These are phyloP conservation scores for Pichia nakasei DNA, from an alignment of 805 yeast genomes.

Conservation along the genomic window DNA sequence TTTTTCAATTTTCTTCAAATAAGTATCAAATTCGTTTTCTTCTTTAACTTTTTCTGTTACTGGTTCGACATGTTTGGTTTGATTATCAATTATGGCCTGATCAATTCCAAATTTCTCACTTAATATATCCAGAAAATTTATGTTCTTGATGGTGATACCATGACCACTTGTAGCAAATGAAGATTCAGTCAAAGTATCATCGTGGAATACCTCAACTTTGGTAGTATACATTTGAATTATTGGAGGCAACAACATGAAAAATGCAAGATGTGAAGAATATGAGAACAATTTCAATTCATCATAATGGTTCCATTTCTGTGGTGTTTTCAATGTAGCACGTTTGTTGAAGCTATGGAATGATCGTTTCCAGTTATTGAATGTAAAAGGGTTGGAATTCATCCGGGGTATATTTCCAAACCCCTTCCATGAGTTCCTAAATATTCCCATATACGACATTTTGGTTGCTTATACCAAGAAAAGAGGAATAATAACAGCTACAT, in stretches of 20 bases:
- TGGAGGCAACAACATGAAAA: conserved; percentile 24
- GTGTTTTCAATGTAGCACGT: conserved; percentile 4
- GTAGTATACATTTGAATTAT: conserved; percentile 22
- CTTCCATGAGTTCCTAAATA: background rate
- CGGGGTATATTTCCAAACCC: background rate
- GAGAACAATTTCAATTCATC: conserved; percentile 24
- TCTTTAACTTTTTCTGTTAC: background rate
- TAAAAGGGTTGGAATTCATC: background rate
- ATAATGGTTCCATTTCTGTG: conserved; percentile 18
- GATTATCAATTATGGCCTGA: too few species aligned
- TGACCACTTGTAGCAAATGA: conserved; percentile 1
- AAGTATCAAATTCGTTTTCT: background rate
- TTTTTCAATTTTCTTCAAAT: background rate
- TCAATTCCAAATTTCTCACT: background rate
- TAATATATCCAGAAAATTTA: conserved; percentile 4
- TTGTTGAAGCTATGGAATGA: conserved; percentile 4
- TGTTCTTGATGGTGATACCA: background rate
- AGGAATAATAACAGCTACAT: too few species aligned
- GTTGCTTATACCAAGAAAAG: background rate
- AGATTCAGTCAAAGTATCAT: conserved; percentile 18
- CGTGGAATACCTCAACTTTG: conserved; percentile 22
- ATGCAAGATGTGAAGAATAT: conserved; percentile 25
- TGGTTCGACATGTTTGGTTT: too few species aligned
- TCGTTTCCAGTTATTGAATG: conserved; percentile 1
- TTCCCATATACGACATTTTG: background rate